phyloP scores from a whole-genome alignment of 2,329 filamentous ascomycete genomes.

The Fusarium xyrophilum region DNA sequence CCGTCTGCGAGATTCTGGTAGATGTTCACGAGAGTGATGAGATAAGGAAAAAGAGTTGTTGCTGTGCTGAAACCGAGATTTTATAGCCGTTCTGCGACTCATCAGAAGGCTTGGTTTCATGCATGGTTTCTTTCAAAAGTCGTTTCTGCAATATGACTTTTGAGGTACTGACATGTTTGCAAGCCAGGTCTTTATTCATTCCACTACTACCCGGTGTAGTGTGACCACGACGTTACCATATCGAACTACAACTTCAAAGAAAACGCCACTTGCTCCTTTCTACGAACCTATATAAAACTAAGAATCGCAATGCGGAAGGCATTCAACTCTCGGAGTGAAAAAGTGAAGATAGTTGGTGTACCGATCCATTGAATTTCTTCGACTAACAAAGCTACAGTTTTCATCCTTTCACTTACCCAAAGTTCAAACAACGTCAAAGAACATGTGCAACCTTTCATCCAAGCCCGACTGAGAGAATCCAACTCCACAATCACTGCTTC shows the following conservation, averaged over 20 bases:
- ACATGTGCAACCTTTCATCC: background rate
- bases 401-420: background rate
- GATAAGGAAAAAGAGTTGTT: background rate
- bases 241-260: background rate
- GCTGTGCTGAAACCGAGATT: background rate
- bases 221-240: background rate
- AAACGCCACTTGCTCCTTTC: background rate
- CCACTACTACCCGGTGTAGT: background rate
- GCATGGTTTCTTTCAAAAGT: background rate
- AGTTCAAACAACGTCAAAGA: constrained; percentile 5
- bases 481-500: constrained; percentile 5
- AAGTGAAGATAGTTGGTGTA: background rate
- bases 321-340: background rate
- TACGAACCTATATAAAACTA: too few species aligned
- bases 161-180: background rate
- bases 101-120: background rate
- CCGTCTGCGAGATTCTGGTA: background rate
- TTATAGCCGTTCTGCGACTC: background rate
- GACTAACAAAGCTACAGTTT: constrained; percentile 1
- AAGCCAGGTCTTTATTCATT: background rate
- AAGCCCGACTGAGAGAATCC: background rate
- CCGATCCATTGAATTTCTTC: background rate
- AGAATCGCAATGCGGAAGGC: too few species aligned
- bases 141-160: background rate
- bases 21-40: background rate